These are phyloP conservation scores for Chlorella sp. DNA, from an alignment of 139 green algal species.

Conservation along the genomic window DNA sequence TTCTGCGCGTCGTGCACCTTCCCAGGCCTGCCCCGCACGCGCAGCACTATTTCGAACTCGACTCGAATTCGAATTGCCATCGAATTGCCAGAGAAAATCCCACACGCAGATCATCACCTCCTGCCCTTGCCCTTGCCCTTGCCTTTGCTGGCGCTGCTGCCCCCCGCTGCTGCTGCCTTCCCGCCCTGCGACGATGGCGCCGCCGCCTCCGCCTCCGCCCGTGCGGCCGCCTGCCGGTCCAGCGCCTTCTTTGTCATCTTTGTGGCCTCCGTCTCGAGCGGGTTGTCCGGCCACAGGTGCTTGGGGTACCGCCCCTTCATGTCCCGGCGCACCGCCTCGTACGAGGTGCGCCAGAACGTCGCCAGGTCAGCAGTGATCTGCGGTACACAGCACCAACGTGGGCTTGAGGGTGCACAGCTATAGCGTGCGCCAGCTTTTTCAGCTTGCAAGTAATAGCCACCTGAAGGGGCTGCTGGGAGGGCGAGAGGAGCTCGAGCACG, in stretches of 20 bases:
- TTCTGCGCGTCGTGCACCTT: too few relatives aligned
- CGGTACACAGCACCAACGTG: too few relatives aligned
- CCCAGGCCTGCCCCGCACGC: too few relatives aligned
- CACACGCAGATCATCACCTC: not conserved
- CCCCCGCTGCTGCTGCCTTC: not conserved
- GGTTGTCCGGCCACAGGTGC: constrained; percentile 34
- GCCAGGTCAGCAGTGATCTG: constrained; percentile 44
- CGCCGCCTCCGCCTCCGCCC: too few relatives aligned
- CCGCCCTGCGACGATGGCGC: too few relatives aligned
- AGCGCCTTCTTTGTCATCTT: constrained; percentile 11
- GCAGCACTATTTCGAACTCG: too few relatives aligned
- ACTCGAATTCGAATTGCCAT: too few relatives aligned
- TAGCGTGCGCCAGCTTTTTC: too few relatives aligned
- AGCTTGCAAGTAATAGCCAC: too few relatives aligned
- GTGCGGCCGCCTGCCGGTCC: not conserved
- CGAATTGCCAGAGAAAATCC: too few relatives aligned
- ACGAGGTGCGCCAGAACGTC: constrained; percentile 37
- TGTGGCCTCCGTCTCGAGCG: not conserved
- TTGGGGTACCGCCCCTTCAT: constrained; percentile 40
- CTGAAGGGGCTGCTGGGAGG: constrained; percentile 29
- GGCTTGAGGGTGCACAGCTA: too few relatives aligned
- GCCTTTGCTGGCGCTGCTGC: not conserved
- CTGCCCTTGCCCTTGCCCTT: not conserved
- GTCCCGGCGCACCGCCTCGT: constrained; percentile 32
- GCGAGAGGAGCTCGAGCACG: constrained; percentile 44